Percentiles rank a stretch among this genome's conserved stretches.
These are phyloP conservation scores for Ustilago sp. DNA, from an alignment of 1,284 basidiomycete species.

Conservation along the genomic window DNA sequence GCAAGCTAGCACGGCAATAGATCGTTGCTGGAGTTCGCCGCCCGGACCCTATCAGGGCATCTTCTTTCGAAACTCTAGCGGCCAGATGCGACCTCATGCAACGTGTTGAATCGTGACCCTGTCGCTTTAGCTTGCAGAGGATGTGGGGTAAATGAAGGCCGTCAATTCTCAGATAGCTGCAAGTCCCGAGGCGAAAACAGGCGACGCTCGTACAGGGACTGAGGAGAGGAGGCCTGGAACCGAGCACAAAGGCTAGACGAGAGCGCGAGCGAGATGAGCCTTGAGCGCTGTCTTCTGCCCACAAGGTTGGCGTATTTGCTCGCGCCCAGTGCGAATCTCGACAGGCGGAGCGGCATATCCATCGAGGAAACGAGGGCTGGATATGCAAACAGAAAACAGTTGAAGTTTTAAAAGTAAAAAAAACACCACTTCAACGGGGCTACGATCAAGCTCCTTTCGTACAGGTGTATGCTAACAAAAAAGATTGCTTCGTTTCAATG, in stretches of 20 bases:
- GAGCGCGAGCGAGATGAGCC: background rate
- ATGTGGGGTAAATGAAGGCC: background rate
- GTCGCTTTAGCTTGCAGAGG: background rate
- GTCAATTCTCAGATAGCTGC: background rate
- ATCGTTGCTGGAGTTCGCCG: background rate
- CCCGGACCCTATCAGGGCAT: background rate
- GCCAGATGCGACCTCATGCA: background rate
- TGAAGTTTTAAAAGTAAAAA: background rate
- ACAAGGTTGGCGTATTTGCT: background rate
- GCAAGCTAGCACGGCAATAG: background rate
- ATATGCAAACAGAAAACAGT: conserved; percentile 1
- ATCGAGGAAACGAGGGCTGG: background rate
- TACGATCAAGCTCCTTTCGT: no score
- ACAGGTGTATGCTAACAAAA: no score
- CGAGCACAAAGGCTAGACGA: background rate
- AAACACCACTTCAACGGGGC: background rate
- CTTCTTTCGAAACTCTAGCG: background rate
- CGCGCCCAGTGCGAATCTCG: conserved; percentile 1
- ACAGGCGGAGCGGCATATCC: background rate
- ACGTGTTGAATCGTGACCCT: background rate
- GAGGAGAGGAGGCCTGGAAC: background rate
- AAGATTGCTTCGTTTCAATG: no score
- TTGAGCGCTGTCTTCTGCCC: background rate
- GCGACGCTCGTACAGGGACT: background rate
- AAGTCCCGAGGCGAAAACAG: background rate